Base-by-base conservation (phyloP, 768 basidiomycete genomes). In the Coprinopsis marcescibilis region DNA sequence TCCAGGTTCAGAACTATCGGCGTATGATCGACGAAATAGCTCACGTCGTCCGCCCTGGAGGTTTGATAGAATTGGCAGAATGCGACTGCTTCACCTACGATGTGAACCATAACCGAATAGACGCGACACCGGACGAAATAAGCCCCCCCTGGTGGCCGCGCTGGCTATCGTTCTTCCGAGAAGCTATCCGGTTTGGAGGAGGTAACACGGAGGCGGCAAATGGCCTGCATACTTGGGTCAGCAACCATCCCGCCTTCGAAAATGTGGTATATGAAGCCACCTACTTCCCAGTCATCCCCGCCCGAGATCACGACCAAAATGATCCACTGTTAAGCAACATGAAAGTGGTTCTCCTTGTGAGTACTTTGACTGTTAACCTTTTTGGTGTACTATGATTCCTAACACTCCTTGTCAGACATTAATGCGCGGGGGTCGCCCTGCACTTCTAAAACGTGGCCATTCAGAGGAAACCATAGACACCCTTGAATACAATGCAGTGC, bases 31-130 rank as follows among this genome's bases (percentile, higher is more conserved):
- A 86, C 60, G 81, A 88, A 43, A 81, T 86, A 37, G 68, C 72
- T 27, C 76, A 73, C 45, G 76, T 82, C 38, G 71, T 90, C 34
- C 76, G 84, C 36, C 85, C 85, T 1, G 78, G 79, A 20, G 88
- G 88, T 24, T 68, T 89, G 24, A 58, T 86, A 48, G 71, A 82
- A 42, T 51, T 88, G 13, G 65, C 75, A 44, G 88, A 90, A 65
- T 85, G 78, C 56, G 83, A 85, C 43, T 89, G 85, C 57, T 59
- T 65, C 47, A 65, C 77, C n/a, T 80, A 85, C 53, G 82, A 80
- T 52, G 47, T 47, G 14, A 63, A 83, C 48, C 70, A 71, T 14
- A 26, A 44, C 25, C 46, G 32, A 8, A 46, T 55, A 14, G 32
- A 12, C 24, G 40, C 38, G 3, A 19, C 29, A 23, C 1, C 21